Evolutionary conservation across 495 filamentous ascomycete species (phyloP), one percentile per base, ranked within the genome.

Genomic region (Chaetomium cochliodes): DNA sequence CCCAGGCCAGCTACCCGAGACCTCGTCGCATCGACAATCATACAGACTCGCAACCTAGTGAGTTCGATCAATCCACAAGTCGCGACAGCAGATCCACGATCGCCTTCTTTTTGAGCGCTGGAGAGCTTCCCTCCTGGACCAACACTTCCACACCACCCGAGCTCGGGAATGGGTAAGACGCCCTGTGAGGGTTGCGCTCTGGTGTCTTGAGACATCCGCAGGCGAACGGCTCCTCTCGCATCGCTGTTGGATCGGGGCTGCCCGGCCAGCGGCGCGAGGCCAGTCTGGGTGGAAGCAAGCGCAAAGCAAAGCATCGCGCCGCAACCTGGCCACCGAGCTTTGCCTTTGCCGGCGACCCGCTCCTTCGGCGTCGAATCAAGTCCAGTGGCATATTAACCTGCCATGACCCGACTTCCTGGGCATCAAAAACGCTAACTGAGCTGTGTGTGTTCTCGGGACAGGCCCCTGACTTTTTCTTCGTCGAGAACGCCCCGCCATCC

Each of bases 371-470:
- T 67, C 65, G 63, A 64, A 64, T 64, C 58, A 63, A 60, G 56
- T 16, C 16, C 20, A 46, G 52, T 47, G 59, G 64, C 69, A 62
- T 63, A 58, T 59, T 42, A 50, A 58, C 57, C 57, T 54, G 53
- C 50, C 63, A 63, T 64, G 60, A 65, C 56, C 65, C 63, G 52
- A 28, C 42, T 26, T 63, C 37, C 51, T 61, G 62, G 64, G 55
- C 62, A 64, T 64, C 67, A 49, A 68, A 65, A 66, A 49, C 23
- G 60, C 65, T 67, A 66, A 63, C 65, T 61, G 44, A 42, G 37
- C 20, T 56, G 33, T 37, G 33, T 37, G 33, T 37, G 33, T 37
- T 37, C 33, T 57, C 41, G 56, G 18, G 11, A 62, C 58, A 59
- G 54, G 57, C 47, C 39, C 26, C 7, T 41, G 58, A 59, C 53